Percentiles rank a stretch among this genome's conserved stretches.
These are phyloP conservation scores for Neofusicoccum ribis DNA, from an alignment of 2,329 filamentous ascomycete genomes.

Conservation along the genomic window DNA sequence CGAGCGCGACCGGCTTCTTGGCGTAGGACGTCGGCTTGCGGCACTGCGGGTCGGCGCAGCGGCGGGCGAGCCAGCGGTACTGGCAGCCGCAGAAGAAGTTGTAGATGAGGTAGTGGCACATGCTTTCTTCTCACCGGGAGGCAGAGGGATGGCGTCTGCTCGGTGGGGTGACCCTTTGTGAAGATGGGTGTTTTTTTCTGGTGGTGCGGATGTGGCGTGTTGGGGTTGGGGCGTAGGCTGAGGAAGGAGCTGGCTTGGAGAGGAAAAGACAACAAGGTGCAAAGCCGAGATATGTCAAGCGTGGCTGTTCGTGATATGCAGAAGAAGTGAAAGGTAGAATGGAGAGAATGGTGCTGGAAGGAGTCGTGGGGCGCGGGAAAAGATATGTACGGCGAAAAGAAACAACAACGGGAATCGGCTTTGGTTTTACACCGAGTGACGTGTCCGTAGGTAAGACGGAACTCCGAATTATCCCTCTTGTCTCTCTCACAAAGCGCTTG, in stretches of 20 bases:
- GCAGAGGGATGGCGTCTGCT: background rate
- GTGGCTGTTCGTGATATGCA: background rate
- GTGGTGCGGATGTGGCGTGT: background rate
- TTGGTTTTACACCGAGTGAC: background rate
- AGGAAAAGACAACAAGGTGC: background rate
- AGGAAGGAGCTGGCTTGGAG: too few species aligned
- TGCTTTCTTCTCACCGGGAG: background rate
- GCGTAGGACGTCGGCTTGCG: slow-evolving; percentile 1
- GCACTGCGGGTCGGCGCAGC: background rate
- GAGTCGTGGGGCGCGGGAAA: background rate
- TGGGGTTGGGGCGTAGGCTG: too few species aligned
- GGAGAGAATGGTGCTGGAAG: too few species aligned
- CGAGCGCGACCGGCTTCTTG: slow-evolving; percentile 5
- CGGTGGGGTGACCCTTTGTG: background rate
- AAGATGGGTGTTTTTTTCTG: background rate
- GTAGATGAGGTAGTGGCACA: slow-evolving; percentile 18
- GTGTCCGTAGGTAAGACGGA: slow-evolving; percentile 11
- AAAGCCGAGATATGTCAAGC: background rate
- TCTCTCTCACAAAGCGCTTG: background rate
- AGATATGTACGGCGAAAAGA: background rate
- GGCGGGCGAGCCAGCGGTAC: slow-evolving; percentile 9
- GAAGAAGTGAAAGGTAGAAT: background rate
- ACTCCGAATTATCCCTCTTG: background rate
- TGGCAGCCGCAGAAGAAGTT: slow-evolving; percentile 18
- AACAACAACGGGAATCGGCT: background rate